phyloP scores from a whole-genome alignment of 805 yeast species.

The Metschnikowia lochheadii region DNA sequence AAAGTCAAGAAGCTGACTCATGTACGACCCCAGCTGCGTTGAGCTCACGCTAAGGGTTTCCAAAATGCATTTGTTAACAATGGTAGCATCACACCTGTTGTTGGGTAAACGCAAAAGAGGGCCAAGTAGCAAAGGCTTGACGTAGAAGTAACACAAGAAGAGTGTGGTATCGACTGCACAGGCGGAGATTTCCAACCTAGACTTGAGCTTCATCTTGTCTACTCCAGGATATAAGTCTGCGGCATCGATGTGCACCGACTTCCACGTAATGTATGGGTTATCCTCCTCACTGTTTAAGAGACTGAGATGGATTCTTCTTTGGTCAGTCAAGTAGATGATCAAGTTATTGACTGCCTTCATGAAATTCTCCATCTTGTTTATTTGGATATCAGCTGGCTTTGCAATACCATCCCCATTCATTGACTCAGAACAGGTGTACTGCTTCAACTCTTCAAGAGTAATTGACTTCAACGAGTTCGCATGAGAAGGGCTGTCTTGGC shows the following conservation, averaged over 20 bases:
- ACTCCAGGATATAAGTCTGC: constrained; percentile 38
- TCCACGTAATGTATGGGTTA: constrained; percentile 36
- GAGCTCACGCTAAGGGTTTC: constrained; percentile 27
- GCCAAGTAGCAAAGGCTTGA: constrained; percentile 69
- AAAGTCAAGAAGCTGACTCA: constrained; percentile 73
- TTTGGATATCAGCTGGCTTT: background rate
- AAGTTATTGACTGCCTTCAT: constrained; percentile 37
- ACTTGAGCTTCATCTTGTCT: constrained; percentile 19
- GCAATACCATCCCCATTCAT: background rate
- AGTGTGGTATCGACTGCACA: constrained; percentile 71
- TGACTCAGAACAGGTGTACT: background rate
- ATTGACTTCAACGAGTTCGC: constrained; percentile 5
- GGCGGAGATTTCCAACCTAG: constrained; percentile 28
- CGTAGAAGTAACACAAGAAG: constrained; percentile 67
- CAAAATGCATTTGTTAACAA: constrained; percentile 54
- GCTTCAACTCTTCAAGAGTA: constrained; percentile 3
- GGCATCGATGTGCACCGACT: constrained; percentile 40
- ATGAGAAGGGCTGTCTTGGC: background rate
- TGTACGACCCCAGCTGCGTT: constrained; percentile 33
- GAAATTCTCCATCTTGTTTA: constrained; percentile 22
- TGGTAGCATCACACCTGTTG: constrained; percentile 65
- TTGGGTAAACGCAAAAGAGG: constrained; percentile 71
- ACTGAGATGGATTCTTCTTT: constrained; percentile 44
- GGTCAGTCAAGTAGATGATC: constrained; percentile 49
- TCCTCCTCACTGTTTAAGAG: constrained; percentile 28